phyloP scores from a whole-genome alignment of 164 flowering plant genomes.

The Cinnamomum micranthum region DNA sequence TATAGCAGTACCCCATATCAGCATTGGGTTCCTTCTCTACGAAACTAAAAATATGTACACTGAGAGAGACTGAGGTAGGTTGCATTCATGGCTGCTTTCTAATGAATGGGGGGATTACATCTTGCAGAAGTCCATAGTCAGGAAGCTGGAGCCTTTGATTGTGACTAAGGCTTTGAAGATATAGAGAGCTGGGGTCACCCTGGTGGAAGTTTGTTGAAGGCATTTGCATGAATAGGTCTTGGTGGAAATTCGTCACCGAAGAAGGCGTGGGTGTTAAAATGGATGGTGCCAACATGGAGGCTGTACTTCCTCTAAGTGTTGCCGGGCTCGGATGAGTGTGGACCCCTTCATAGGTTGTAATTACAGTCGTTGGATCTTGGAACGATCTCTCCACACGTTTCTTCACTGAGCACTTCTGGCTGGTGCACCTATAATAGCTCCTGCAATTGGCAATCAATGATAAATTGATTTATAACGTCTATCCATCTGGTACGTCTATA shows the following conservation, averaged over 20 bases:
- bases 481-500: no score
- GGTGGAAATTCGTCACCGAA: conserved; percentile 28
- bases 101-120: conserved; percentile 36
- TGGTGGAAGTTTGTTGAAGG: conserved; percentile 21
- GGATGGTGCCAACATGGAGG: conserved; percentile 38
- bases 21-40: conserved; percentile 7
- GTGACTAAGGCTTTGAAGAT: conserved; percentile 21
- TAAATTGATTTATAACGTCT: no score
- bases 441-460: conserved; percentile 32
- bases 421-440: conserved; percentile 93
- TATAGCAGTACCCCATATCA: conserved; percentile 8
- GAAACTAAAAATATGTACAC: conserved; percentile 8
- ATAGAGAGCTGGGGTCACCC: conserved; percentile 14
- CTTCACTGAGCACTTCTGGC: conserved; percentile 84
- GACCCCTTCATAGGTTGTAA: conserved; percentile 90
- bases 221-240: conserved; percentile 38
- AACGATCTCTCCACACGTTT: conserved; percentile 82
- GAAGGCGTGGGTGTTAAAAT: conserved; percentile 28
- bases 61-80: conserved; percentile 4
- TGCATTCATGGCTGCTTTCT: conserved; percentile 29
- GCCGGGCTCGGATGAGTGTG: conserved; percentile 84
- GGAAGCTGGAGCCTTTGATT: conserved; percentile 26
- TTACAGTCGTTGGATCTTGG: conserved; percentile 74
- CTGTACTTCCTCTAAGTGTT: conserved; percentile 49
- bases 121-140: conserved; percentile 53